These are phyloP conservation scores for Inga laurina DNA, from an alignment of 306 rosid species.

Conservation along the genomic window DNA sequence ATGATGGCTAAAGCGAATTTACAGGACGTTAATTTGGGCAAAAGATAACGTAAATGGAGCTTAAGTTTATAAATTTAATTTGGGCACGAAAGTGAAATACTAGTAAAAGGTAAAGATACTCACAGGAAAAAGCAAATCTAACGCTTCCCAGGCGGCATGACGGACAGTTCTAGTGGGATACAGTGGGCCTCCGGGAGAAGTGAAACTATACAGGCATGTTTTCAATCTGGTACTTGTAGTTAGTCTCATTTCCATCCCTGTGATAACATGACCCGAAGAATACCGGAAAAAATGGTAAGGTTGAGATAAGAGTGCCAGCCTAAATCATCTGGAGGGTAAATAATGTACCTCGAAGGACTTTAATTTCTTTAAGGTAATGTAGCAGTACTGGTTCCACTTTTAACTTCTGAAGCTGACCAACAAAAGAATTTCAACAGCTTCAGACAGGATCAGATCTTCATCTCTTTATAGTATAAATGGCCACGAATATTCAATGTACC, in stretches of 20 bases:
- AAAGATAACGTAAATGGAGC: not conserved
- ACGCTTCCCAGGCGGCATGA: constrained; percentile 98
- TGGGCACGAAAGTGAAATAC: not conserved
- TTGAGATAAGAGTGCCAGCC: constrained; percentile 27
- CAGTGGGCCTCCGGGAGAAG: constrained; percentile 97
- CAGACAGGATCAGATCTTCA: constrained; percentile 17
- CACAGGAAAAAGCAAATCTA: constrained; percentile 90
- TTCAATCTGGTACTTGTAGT: constrained; percentile 87
- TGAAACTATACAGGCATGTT: constrained; percentile 89
- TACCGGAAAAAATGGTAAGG: constrained; percentile 3
- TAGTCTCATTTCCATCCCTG: constrained; percentile 97
- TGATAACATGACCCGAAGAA: constrained; percentile 26
- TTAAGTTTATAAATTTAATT: not conserved
- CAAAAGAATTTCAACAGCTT: constrained; percentile 20
- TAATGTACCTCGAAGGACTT: constrained; percentile 72
- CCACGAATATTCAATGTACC: constrained; percentile 44
- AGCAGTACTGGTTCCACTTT: constrained; percentile 96
- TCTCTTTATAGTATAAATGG: constrained; percentile 1
- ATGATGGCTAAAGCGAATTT: not conserved
- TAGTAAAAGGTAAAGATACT: constrained; percentile 29
- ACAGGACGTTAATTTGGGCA: not conserved
- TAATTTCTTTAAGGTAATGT: constrained; percentile 82
- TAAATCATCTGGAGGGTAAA: constrained; percentile 26
- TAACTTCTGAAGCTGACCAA: constrained; percentile 83
- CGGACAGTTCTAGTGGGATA: constrained; percentile 97